phyloP scores from a whole-genome alignment of 1,139 yeast genomes.

The Sugiyamaella pinicola region DNA sequence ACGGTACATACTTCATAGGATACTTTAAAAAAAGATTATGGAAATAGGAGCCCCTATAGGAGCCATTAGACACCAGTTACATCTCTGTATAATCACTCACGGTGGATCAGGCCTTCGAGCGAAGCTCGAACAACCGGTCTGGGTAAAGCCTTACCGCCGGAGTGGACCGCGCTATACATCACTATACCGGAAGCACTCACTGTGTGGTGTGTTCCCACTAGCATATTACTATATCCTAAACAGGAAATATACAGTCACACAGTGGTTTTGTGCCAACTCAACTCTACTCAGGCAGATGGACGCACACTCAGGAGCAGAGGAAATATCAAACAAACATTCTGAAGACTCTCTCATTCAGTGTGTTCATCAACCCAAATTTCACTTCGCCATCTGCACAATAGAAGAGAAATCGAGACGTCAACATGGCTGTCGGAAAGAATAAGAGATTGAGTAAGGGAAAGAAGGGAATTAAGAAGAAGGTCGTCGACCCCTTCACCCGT shows the following conservation, averaged over 20 bases:
- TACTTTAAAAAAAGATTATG: no score
- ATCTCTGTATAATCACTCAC: no score
- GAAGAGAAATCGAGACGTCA: conserved; percentile 23
- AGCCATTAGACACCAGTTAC: no score
- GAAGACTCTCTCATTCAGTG: conserved; percentile 12
- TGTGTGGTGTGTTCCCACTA: no score
- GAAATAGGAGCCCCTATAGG: no score
- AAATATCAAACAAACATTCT: conserved; percentile 14
- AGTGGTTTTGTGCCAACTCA: not conserved
- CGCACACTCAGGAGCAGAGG: not conserved
- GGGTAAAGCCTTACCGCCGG: no score
- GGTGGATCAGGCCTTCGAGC: no score
- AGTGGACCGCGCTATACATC: no score
- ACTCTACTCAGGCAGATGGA: not conserved
- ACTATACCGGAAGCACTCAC: no score
- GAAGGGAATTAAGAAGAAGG: conserved; percentile 95
- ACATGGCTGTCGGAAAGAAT: conserved; percentile 95
- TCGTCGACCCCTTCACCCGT: conserved; percentile 92
- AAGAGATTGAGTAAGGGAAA: conserved; percentile 95
- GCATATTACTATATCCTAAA: conserved; percentile 1
- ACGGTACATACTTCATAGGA: no score
- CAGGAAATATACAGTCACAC: conserved; percentile 10
- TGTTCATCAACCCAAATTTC: conserved; percentile 11
- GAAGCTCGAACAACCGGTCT: no score
- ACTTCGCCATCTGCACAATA: conserved; percentile 11